These are phyloP conservation scores for Raphanus hybrid DNA, from an alignment of 441 rosid species.

Conservation along the genomic window DNA sequence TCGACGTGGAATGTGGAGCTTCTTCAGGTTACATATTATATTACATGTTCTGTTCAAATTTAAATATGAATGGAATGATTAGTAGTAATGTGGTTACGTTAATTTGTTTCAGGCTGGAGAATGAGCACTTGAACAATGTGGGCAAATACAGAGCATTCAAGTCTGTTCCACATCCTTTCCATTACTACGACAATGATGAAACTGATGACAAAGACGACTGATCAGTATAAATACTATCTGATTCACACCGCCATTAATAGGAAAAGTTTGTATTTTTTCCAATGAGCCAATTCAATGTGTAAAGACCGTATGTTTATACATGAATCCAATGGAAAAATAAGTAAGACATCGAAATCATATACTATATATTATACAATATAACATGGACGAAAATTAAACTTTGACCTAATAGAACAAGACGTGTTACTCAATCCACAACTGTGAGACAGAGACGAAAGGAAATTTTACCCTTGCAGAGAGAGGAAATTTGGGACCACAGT, in stretches of 20 bases:
- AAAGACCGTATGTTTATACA: not conserved
- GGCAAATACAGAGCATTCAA: constrained; percentile 61
- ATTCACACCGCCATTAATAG: not conserved
- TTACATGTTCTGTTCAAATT: not conserved
- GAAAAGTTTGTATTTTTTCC: not conserved
- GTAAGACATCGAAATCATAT: not conserved
- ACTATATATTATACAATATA: not conserved
- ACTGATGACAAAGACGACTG: constrained; percentile 43
- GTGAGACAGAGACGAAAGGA: no score
- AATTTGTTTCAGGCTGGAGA: constrained; percentile 50
- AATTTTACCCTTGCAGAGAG: no score
- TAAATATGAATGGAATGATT: not conserved
- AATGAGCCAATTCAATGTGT: not conserved
- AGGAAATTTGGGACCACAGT: no score
- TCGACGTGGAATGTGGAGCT: constrained; percentile 75
- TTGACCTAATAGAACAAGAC: constrained; percentile 6
- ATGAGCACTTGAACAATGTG: constrained; percentile 63
- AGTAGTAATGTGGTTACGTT: constrained; percentile 3
- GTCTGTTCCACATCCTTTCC: constrained; percentile 62
- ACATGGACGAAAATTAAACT: constrained; percentile 6
- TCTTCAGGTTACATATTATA: constrained; percentile 59
- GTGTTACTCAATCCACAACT: not conserved
- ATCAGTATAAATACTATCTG: not conserved
- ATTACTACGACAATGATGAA: constrained; percentile 43
- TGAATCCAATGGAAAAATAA: not conserved